Base-by-base conservation (phyloP, 495 filamentous ascomycete genomes). In the Xylaria nigripes region DNA sequence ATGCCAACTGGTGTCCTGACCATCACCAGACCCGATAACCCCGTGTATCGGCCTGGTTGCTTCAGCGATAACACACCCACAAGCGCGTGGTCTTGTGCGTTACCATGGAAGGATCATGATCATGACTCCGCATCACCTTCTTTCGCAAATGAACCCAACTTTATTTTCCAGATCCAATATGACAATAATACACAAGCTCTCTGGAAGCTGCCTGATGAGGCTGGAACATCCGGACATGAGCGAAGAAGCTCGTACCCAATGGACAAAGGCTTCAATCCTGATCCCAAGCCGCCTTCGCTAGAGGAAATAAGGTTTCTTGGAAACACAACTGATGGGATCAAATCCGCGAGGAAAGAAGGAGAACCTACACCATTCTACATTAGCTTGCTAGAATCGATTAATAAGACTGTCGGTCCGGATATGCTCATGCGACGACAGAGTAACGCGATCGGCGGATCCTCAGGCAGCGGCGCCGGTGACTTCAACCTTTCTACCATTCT, bases 1-100 rank as follows among this genome's bases (percentile, higher is more conserved):
- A 88, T 96, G 52, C 87, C 86, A 8, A 90, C 86, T 0, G 90
- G 90, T 1, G 74, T 94, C 49, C 74, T 83, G 25, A 94, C 90
- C 0, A 77, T 96, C 24, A 76, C 83, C 2, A 82, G 81, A 2
- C 78, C 89, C 2, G 77, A 84, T 30, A 72, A 82, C 32, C 72
- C 78, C 1, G 63, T 72, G 1, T 69, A 79, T 12, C 75, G 76
- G 18, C 79, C 81, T 3, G 80, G 76, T 4, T 96, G 90, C 56
- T 80, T 90, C 22, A 69, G 70, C 2, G 43, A 22, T 18, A 54
- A 46, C 1, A 50, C 62, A 16, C 85, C 87, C 5, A 63, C 79
- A 0, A 85, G 84, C 0, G 65, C 90, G 40, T 96, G 90, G 90
- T 90, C 82, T 62, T 96, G 90, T 61, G 78, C 81, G 9, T 59